A percentile compares a stretch with the other conserved stretches of the same genome.
Evolutionary conservation across 257 asterid species (phyloP).

Genomic region (Capsicum baccatum): DNA sequence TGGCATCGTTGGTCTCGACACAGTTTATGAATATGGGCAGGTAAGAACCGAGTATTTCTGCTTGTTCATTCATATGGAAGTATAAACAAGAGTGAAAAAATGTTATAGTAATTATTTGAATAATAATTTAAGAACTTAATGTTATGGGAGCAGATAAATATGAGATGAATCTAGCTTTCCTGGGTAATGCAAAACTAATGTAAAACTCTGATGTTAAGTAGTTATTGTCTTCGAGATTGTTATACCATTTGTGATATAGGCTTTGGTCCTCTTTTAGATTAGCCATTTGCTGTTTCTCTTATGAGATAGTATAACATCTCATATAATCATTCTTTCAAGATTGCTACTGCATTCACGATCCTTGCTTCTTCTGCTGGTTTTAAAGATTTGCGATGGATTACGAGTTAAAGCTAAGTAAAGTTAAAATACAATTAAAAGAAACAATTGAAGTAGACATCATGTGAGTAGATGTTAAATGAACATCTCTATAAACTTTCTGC

Average conservation of each 20-base stretch:
- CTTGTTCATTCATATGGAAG: not conserved
- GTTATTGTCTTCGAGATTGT: slow-evolving; percentile 12
- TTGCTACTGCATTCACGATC: not conserved
- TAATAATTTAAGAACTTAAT: not conserved
- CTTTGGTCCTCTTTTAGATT: not conserved
- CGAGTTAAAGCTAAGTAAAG: not conserved
- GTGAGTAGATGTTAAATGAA: not conserved
- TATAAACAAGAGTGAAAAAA: slow-evolving; percentile 27
- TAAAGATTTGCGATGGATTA: not conserved
- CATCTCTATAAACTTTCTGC: not conserved
- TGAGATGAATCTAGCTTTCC: slow-evolving; percentile 13
- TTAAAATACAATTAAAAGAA: not conserved
- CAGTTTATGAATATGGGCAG: slow-evolving; percentile 80
- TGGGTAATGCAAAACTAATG: not conserved
- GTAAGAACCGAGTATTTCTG: slow-evolving; percentile 41
- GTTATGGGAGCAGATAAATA: not conserved
- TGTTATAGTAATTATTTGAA: slow-evolving; percentile 10
- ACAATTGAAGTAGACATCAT: not conserved
- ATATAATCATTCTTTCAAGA: slow-evolving; percentile 1
- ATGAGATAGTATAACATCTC: not conserved
- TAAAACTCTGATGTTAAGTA: not conserved
- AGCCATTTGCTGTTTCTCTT: not conserved
- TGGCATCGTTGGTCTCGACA: slow-evolving; percentile 97
- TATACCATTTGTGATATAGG: not conserved
- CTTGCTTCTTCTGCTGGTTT: not conserved